Evolutionary conservation across 805 yeast genomes (phyloP).

Genomic region (Yamadazyma kitorensis): DNA sequence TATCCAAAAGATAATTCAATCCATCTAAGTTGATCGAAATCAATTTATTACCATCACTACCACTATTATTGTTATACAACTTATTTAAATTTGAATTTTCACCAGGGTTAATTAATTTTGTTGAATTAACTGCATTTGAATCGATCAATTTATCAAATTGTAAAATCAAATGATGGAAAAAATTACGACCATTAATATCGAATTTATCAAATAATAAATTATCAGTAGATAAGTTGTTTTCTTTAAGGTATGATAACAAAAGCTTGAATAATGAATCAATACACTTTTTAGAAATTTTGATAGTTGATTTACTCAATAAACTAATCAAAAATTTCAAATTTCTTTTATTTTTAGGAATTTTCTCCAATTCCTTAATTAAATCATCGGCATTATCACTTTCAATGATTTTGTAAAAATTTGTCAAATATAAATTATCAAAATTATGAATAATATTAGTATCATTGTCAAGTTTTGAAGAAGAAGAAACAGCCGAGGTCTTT

Average conservation of each 20-base stretch:
- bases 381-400: slow-evolving; percentile 42
- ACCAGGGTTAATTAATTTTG: slow-evolving; percentile 26
- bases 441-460: slow-evolving; percentile 3
- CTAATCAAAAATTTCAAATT: slow-evolving; percentile 55
- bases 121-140: slow-evolving; percentile 7
- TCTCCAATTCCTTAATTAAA: slow-evolving; percentile 40
- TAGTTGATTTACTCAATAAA: slow-evolving; percentile 62
- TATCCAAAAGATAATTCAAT: slow-evolving; percentile 54
- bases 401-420: slow-evolving; percentile 16
- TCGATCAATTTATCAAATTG: slow-evolving; percentile 64
- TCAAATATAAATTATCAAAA: slow-evolving; percentile 10
- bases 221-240: slow-evolving; percentile 13
- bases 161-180: slow-evolving; percentile 81
- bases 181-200: slow-evolving; percentile 79
- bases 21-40: slow-evolving; percentile 40
- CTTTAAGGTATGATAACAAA: slow-evolving; percentile 44
- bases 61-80: slow-evolving; percentile 24
- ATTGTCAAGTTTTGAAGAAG: too few species aligned
- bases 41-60: slow-evolving; percentile 22
- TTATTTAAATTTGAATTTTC: slow-evolving; percentile 25
- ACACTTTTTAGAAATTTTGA: slow-evolving; percentile 52
- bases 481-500: too few species aligned
- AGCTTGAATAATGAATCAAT: slow-evolving; percentile 53
- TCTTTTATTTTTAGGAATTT: slow-evolving; percentile 33
- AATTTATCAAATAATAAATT: slow-evolving; percentile 47